Percentiles rank a stretch among this genome's conserved stretches.
These are phyloP conservation scores for Cutaneotrichosporon sp. DNA, from an alignment of 1,284 basidiomycete genomes.

Conservation along the genomic window DNA sequence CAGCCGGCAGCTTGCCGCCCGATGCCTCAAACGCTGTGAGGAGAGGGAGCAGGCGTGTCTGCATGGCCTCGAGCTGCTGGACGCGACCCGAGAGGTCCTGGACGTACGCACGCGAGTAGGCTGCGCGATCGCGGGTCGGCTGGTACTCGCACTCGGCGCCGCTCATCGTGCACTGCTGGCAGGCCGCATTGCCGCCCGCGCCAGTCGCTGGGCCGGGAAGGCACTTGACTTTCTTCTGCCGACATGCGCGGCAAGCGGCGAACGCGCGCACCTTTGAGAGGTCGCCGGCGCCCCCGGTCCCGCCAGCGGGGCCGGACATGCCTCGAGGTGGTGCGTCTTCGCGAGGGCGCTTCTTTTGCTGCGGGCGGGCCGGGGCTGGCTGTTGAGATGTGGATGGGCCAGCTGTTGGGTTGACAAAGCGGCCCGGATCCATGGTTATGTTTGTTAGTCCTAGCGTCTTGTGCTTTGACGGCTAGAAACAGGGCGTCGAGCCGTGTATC, in stretches of 20 bases:
- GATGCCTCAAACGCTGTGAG: slow-evolving; percentile 38
- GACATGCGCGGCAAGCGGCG: slow-evolving; percentile 45
- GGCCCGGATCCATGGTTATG: neutral
- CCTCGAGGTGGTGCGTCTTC: neutral
- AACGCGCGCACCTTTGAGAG: slow-evolving; percentile 42
- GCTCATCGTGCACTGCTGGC: slow-evolving; percentile 45
- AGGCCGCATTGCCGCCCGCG: slow-evolving; percentile 26
- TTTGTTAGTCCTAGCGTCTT: neutral
- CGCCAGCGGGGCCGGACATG: slow-evolving; percentile 5
- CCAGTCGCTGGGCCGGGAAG: slow-evolving; percentile 32
- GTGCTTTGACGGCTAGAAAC: neutral
- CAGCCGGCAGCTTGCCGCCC: slow-evolving; percentile 19
- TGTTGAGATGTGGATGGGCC: neutral
- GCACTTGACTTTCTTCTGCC: slow-evolving; percentile 49
- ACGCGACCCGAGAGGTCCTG: slow-evolving; percentile 48
- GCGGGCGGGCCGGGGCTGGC: neutral
- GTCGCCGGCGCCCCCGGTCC: slow-evolving; percentile 14
- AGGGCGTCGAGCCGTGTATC: neutral
- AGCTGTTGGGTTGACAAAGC: slow-evolving; percentile 1
- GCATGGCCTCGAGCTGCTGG: slow-evolving; percentile 45
- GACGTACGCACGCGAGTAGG: slow-evolving; percentile 49
- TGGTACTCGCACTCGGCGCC: slow-evolving; percentile 48
- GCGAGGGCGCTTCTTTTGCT: neutral
- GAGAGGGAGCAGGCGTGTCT: slow-evolving; percentile 40
- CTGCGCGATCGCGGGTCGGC: slow-evolving; percentile 48